phyloP scores from a whole-genome alignment of 371 early-diverging fungal species.

The Syncephalastrum racemosum region DNA sequence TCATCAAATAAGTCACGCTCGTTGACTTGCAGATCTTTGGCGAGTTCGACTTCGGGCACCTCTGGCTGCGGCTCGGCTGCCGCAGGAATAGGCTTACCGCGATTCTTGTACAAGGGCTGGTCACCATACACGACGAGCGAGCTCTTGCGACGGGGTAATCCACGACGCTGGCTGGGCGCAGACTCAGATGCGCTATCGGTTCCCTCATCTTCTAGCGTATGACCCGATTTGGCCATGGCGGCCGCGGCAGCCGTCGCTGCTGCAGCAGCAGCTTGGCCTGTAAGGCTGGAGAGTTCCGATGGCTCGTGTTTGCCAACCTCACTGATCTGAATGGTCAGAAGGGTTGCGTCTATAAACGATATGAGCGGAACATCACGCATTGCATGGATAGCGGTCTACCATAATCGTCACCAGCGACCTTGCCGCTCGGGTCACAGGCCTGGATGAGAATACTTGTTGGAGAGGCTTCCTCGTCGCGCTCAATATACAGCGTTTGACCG shows the following conservation, averaged over 20 bases:
- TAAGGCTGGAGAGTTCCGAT: too few species aligned
- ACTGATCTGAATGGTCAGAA: slow-evolving; percentile 37
- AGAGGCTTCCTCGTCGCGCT: slow-evolving; percentile 60
- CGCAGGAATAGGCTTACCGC: slow-evolving; percentile 20
- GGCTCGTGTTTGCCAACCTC: slow-evolving; percentile 20
- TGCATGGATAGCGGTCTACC: slow-evolving; percentile 13
- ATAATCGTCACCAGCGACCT: slow-evolving; percentile 27
- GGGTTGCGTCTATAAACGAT: slow-evolving; percentile 27
- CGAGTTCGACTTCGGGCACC: too few species aligned
- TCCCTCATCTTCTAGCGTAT: too few species aligned
- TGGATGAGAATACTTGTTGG: slow-evolving; percentile 57
- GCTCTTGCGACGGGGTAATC: slow-evolving; percentile 49
- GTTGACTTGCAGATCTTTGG: slow-evolving; percentile 7
- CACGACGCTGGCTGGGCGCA: slow-evolving; percentile 23
- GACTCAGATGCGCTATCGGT: slow-evolving; percentile 4
- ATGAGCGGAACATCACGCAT: neutral
- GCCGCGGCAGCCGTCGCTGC: too few species aligned
- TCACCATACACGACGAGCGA: slow-evolving; percentile 70
- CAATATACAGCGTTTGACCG: slow-evolving; percentile 61
- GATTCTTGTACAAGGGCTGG: slow-evolving; percentile 36
- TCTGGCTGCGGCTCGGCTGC: slow-evolving; percentile 22
- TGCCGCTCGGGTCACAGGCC: slow-evolving; percentile 33
- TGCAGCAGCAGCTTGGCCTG: too few species aligned
- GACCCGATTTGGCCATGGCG: too few species aligned
- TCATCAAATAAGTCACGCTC: slow-evolving; percentile 7